Evolutionary conservation across 1,284 basidiomycete species (phyloP).

Genomic region (Trametes versicolor): DNA sequence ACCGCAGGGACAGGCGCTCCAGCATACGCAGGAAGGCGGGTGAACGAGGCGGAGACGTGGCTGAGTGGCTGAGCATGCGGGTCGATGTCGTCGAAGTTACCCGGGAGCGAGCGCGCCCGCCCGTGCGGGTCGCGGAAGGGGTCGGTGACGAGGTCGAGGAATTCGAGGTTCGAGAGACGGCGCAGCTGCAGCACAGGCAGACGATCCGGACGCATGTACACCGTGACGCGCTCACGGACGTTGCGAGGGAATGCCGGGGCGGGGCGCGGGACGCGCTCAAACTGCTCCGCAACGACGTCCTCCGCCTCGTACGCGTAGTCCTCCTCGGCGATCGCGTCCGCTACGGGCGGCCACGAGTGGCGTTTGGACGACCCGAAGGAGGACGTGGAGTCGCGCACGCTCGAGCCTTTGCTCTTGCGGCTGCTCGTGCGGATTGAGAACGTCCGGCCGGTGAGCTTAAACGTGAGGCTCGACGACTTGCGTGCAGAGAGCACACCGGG

Average conservation of each 20-base stretch:
- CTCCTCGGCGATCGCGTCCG: conserved; percentile 10
- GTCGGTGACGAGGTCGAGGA: conserved; percentile 42
- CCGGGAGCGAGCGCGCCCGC: conserved; percentile 33
- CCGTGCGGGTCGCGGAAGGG: conserved; percentile 32
- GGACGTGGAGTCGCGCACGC: conserved; percentile 24
- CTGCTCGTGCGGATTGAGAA: conserved; percentile 16
- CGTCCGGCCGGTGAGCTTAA: conserved; percentile 17
- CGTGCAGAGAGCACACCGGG: conserved; percentile 19
- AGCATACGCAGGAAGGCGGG: conserved; percentile 23
- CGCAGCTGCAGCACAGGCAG: conserved; percentile 70
- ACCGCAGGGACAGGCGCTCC: conserved; percentile 4
- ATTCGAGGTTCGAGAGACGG: conserved; percentile 60
- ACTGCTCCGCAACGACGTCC: conserved; percentile 21
- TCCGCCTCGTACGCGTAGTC: conserved; percentile 14
- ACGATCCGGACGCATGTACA: conserved; percentile 56
- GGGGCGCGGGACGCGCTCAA: conserved; percentile 9
- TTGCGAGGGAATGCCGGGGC: conserved; percentile 12
- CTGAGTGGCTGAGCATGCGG: background rate
- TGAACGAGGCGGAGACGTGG: conserved; percentile 28
- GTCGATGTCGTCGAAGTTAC: conserved; percentile 19
- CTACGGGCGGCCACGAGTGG: conserved; percentile 19
- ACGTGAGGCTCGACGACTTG: conserved; percentile 28
- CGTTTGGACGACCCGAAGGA: conserved; percentile 28
- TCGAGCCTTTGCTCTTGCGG: conserved; percentile 20
- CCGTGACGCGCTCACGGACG: conserved; percentile 60